phyloP scores from a whole-genome alignment of 176 grass and related monocot species.

The Ampelocalamus luodianensis region DNA sequence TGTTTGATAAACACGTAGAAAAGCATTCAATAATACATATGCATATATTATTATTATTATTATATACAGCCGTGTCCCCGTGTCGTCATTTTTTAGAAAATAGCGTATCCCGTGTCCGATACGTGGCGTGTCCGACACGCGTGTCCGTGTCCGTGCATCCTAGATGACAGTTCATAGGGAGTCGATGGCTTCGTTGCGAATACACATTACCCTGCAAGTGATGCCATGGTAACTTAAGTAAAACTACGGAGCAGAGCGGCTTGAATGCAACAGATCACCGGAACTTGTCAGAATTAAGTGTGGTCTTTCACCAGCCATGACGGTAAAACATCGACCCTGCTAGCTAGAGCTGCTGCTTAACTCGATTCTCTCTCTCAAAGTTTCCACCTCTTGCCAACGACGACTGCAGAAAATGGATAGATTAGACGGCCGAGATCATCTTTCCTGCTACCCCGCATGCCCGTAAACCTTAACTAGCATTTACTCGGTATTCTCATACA shows the following conservation, averaged over 20 bases:
- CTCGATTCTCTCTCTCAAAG: neutral
- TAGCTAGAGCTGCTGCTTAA: neutral
- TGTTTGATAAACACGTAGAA: too few relatives aligned
- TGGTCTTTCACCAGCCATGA: constrained; percentile 13
- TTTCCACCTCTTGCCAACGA: neutral
- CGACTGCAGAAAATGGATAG: neutral
- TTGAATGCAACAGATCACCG: constrained; percentile 9
- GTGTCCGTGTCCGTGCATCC: too few relatives aligned
- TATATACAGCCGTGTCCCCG: too few relatives aligned
- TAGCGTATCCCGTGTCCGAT: too few relatives aligned
- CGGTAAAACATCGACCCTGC: neutral
- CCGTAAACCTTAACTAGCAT: too few relatives aligned
- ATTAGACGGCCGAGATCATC: too few relatives aligned
- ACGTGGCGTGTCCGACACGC: too few relatives aligned
- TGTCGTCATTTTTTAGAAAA: too few relatives aligned
- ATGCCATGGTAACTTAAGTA: neutral
- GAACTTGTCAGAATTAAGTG: neutral
- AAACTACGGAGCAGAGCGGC: neutral
- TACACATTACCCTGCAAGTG: neutral
- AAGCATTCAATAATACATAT: too few relatives aligned
- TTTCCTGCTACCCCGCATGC: too few relatives aligned
- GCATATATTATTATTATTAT: too few relatives aligned
- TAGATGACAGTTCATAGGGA: neutral
- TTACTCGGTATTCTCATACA: too few relatives aligned
- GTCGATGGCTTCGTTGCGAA: neutral